Evolutionary conservation across 2,329 filamentous ascomycete species (phyloP).

Genomic region (Stagonosporopsis rhizophila): DNA sequence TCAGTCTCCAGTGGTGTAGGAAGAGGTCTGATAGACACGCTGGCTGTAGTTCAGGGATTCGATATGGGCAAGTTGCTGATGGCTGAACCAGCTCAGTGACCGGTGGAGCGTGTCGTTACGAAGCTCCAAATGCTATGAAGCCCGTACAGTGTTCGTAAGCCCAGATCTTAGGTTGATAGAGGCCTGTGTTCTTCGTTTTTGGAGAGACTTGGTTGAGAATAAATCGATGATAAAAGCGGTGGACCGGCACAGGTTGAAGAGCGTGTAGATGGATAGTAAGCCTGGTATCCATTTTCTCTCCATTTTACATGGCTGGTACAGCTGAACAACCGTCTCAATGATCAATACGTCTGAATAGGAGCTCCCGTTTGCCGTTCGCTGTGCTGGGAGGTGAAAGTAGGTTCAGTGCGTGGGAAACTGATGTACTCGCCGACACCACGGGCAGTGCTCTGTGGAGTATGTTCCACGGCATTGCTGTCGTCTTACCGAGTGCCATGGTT

Average conservation of each 20-base stretch:
- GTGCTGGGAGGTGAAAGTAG: slow-evolving; percentile 24
- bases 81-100: neutral
- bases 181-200: neutral
- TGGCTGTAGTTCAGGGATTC: neutral
- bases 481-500: slow-evolving; percentile 10
- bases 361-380: slow-evolving; percentile 16
- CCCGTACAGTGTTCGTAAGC: neutral
- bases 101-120: neutral
- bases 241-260: neutral
- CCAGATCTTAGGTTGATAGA: neutral
- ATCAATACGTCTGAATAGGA: slow-evolving; percentile 38
- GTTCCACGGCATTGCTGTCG: slow-evolving; percentile 1
- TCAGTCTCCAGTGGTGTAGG: slow-evolving; percentile 1
- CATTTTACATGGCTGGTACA: neutral
- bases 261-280: neutral
- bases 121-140: neutral
- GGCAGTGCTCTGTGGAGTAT: slow-evolving; percentile 11
- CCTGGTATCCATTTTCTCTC: neutral
- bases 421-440: slow-evolving; percentile 5
- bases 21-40: slow-evolving; percentile 3
- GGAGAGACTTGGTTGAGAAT: neutral
- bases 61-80: neutral
- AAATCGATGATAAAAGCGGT: neutral
- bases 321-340: slow-evolving; percentile 26
- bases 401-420: slow-evolving; percentile 1